Evolutionary conservation across 192 early-diverging fungal genomes (phyloP).

Genomic region (Backusella sp.): DNA sequence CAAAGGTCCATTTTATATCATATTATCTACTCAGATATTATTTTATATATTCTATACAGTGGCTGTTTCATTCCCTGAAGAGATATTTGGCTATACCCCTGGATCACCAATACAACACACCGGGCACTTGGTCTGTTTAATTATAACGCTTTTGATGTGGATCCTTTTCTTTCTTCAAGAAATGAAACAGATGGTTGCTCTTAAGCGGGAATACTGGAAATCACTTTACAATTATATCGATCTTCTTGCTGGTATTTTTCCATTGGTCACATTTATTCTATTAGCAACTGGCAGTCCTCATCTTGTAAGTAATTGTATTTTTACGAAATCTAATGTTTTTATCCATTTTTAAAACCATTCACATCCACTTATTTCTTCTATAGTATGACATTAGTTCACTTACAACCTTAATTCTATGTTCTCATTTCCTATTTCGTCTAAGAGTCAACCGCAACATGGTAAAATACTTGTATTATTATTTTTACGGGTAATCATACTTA

Average conservation of each 20-base stretch:
- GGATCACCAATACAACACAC: background rate
- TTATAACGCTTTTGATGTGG: background rate
- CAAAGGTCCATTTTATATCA: background rate
- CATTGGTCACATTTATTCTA: background rate
- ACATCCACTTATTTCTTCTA: background rate
- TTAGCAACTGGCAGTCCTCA: background rate
- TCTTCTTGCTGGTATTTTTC: background rate
- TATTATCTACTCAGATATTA: background rate
- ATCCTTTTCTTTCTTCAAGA: background rate
- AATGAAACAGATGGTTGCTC: background rate
- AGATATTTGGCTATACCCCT: background rate
- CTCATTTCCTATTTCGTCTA: slow-evolving; percentile 4
- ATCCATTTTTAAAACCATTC: background rate
- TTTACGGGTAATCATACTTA: background rate
- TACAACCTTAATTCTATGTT: slow-evolving; percentile 4
- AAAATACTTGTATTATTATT: background rate
- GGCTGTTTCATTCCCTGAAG: background rate
- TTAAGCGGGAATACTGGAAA: background rate
- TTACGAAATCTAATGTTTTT: background rate
- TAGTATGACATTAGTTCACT: background rate
- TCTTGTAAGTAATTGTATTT: background rate
- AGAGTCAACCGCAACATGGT: background rate
- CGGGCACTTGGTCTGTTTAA: background rate
- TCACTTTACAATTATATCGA: slow-evolving; percentile 9
- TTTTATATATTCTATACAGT: slow-evolving; percentile 3